Conservation (phyloP, 2,329 filamentous ascomycete genomes). For the Cercospora sojina region DNA sequence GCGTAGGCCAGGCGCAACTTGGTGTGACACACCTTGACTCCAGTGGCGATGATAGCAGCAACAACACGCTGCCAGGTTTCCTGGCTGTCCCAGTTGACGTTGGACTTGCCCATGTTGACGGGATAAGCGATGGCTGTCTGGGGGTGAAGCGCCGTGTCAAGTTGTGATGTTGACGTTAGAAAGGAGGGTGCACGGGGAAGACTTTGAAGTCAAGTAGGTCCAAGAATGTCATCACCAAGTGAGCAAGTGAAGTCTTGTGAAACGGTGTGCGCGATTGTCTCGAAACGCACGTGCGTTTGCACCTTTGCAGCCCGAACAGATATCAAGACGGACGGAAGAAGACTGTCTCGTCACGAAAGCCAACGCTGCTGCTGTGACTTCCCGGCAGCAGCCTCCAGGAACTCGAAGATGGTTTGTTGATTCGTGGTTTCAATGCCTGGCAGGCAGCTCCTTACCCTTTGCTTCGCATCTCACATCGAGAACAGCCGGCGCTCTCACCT, state of each 20-base stretch:
- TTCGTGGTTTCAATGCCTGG: background rate
- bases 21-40: slow-evolving; percentile 34
- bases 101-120: background rate
- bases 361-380: background rate
- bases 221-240: background rate
- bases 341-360: background rate
- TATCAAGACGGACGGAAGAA: background rate
- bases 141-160: background rate
- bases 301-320: background rate
- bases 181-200: background rate
- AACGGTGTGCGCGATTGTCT: background rate
- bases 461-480: background rate
- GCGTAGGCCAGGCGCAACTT: background rate
- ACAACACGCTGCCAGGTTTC: slow-evolving; percentile 43
- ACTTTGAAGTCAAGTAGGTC: background rate
- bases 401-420: background rate
- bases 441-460: background rate
- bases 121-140: background rate
- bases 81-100: slow-evolving; percentile 41
- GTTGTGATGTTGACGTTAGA: background rate
- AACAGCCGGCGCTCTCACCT: background rate
- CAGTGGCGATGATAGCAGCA: slow-evolving; percentile 42
- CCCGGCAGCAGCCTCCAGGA: background rate
- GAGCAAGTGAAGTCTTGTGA: background rate
- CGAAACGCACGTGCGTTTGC: background rate